Percentiles rank a stretch among this genome's conserved stretches.
phyloP scores from a whole-genome alignment of 2,329 filamentous ascomycete species.

The Pseudogymnoascus sp. region DNA sequence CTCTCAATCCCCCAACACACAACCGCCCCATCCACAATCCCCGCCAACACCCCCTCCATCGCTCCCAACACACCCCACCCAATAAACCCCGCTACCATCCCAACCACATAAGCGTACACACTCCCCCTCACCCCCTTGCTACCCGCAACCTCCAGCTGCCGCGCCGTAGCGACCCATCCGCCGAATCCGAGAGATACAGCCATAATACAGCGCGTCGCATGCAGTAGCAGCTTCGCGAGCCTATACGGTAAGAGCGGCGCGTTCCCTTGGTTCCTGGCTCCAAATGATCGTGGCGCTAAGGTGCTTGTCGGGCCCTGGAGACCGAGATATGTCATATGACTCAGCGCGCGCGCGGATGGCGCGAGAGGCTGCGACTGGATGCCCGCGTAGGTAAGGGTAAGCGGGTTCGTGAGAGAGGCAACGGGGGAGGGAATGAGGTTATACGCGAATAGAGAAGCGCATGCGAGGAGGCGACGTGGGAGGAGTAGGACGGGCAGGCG shows the following conservation, averaged over 20 bases:
- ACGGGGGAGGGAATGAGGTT: constrained; percentile 80
- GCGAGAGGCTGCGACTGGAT: constrained; percentile 84
- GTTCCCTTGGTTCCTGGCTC: constrained; percentile 35
- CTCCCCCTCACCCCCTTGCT: constrained; percentile 59
- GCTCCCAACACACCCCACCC: constrained; percentile 89
- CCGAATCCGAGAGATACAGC: constrained; percentile 83
- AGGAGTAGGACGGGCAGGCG: constrained; percentile 80
- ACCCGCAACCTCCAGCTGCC: constrained; percentile 57
- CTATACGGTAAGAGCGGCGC: constrained; percentile 73
- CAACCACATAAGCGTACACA: constrained; percentile 90
- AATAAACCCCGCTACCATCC: constrained; percentile 85
- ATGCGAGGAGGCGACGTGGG: constrained; percentile 56
- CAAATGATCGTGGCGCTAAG: constrained; percentile 50
- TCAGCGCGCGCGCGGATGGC: constrained; percentile 69
- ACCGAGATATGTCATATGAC: constrained; percentile 74
- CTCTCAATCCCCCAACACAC: constrained; percentile 93
- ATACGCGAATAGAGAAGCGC: constrained; percentile 66
- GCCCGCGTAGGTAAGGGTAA: constrained; percentile 86
- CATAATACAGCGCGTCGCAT: constrained; percentile 87
- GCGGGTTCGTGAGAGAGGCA: constrained; percentile 77
- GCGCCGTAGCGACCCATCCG: constrained; percentile 92
- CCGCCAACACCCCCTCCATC: constrained; percentile 81
- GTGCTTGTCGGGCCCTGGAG: constrained; percentile 68
- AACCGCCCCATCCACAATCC: constrained; percentile 79
- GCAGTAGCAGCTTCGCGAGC: constrained; percentile 82